Evolutionary conservation across 2,329 filamentous ascomycete species (phyloP), one percentile per base, ranked within the genome.

Genomic region (Colletotrichum eleusines): DNA sequence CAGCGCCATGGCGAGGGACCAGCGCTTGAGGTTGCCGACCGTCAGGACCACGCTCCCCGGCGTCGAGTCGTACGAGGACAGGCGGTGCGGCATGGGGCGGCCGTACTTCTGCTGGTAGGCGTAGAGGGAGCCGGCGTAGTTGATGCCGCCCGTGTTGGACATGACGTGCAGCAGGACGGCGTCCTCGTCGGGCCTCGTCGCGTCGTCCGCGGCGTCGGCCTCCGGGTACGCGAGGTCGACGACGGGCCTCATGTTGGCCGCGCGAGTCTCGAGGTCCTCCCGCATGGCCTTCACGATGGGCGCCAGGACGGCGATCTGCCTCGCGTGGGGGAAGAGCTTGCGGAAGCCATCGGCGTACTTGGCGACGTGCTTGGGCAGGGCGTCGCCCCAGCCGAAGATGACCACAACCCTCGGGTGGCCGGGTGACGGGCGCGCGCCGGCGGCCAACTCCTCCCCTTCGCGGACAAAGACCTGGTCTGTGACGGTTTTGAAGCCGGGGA

Each of bases 321-420:
- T 81, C 5, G 87, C 81, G 31, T 78, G 74, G 0, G 88, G 88
- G 74, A 82, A 90, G 0, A 89, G 82, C 16, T 77, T 74, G 50
- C 81, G 82, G 77, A 86, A 89, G 35, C 84, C 85, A 16, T 84
- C 81, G 18, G 84, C 80, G 74, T 89, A 90, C 76, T 90, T 90
- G 68, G 81, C 79, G 35, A 89, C 81, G 75, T 90, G 84, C 72
- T 85, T 87, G 2, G 87, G 84, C 16, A 80, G 78, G 28, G 84
- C 86, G 72, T 90, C 88, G 63, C 88, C 87, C 88, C 87, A 90
- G 74, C 86, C 84, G 76, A 84, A 89, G 70, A 90, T 81, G 55
- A 89, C 75, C 53, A 89, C 79, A 7, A 82, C 84, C 23, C 82
- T 80, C 3, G 85, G 85, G 59, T 84, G 78, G 33, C 74, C 61